Base-by-base conservation (phyloP, 441 rosid species). In the Eruca vesicaria region DNA sequence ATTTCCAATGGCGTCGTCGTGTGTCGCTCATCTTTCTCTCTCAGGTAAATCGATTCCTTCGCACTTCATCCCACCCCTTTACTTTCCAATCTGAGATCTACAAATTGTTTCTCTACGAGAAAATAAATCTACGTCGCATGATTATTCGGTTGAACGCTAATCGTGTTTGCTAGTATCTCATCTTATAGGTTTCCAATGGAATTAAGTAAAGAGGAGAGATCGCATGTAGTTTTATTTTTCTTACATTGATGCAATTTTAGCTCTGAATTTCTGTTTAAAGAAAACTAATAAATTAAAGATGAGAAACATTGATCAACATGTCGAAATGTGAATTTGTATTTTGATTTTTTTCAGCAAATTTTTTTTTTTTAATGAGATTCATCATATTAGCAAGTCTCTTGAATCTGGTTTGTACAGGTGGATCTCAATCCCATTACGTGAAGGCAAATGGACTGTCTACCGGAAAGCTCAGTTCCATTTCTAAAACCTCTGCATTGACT, bases 11-110 rank as follows among this genome's bases (percentile, higher is more conserved):
- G 90, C 90, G 48, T 81, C 90, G 48, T 81, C 90, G 7, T 83
- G 82, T 66, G 70, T 85, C n/a, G 73, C 86, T 84, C 83, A 79
- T 9, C 73, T 84, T 1, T 84, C 92, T 28, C 73, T 89, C 71
- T 83, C 89, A 68, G 90, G 89, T 88, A 60, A n/a, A 66, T 32
- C 64, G 2, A 4, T 41, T 15, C 38, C 33, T 21, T 28, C 3
- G 33, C 32, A 6, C 11, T 64, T 56, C 61, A 0, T 57, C 35
- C 12, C 38, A 1, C 28, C 32, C 8, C 11, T 19, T 29, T 5
- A 26, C 28, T 26, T 29, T 31, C 26, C 35, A 32, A n/a, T 48
- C 18, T 38, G 50, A 10, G 28, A 2, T 6, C 28, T 2, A 5
- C 56, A 48, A 57, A 60, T 29, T 9, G 48, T 21, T 3, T 18